Base-by-base conservation (phyloP, 2,329 filamentous ascomycete genomes). In the Aspergillus sclerotialis region DNA sequence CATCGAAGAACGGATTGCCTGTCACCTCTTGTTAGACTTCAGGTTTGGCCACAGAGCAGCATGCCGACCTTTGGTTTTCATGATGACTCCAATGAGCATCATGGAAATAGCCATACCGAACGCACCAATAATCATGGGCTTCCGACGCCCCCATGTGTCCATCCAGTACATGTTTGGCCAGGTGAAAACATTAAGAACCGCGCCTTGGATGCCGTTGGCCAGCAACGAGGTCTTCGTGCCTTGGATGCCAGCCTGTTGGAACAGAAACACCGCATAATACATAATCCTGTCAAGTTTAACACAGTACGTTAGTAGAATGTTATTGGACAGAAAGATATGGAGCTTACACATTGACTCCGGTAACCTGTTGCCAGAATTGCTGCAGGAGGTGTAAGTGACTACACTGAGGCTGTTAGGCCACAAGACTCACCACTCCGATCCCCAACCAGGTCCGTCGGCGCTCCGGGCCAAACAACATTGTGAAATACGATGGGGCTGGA, bases 261-360 rank as follows among this genome's bases (percentile, higher is more conserved):
- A 56, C 4, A 56, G 39, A 16, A 54, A 52, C 0, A 54, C 52
- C 1, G 53, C 53, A 21, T 56, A 56, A 35, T 56, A 56, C 33
- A 56, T 23, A 23, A 23, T 23, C 19, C 19, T 23, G 19, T 10
- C n/a, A n/a, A 23, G 19, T 23, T 7, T 7, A 23, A 10, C 19
- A 10, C 19, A 23, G 10, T 23, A 10, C 6, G 19, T 23, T 23
- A 23, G 19, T 6, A 23, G 19, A 23, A 23, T 10, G 19, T 6
- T 10, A 23, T 37, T 21, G n/a, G 24, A 28, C 15, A 33, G 27
- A 17, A 11, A 27, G 17, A 16, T n/a, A 25, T 5, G 10, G 8
- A 13, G 33, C 32, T 26, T 38, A 50, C 49, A 50, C 42, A 26
- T 49, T 49, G 16, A 48, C 39, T 24, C 45, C 43, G 10, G 48